Conservation (phyloP, 2,329 filamentous ascomycete genomes). For the Botryotinia globosa region DNA sequence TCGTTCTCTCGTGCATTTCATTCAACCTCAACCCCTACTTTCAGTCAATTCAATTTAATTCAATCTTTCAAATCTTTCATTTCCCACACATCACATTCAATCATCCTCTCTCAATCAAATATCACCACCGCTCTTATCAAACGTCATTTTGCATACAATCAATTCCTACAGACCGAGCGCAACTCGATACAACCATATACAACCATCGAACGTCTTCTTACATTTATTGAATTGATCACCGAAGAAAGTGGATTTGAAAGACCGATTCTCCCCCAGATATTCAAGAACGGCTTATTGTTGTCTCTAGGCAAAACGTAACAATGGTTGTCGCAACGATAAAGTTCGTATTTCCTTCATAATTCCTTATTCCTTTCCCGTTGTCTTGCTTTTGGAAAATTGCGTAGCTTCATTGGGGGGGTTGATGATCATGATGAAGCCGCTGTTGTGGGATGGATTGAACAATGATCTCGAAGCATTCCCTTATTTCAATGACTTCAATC, state of each 20-base stretch:
- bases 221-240: neutral
- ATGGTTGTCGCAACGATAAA: constrained; percentile 62
- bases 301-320: constrained; percentile 22
- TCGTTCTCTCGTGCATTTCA: constrained; percentile 4
- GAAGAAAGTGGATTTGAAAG: neutral
- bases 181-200: neutral
- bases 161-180: constrained; percentile 2
- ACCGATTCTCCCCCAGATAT: too few relatives aligned
- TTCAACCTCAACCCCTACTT: constrained; percentile 1
- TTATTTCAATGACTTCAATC: neutral
- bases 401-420: neutral
- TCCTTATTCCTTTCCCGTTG: constrained; percentile 1
- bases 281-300: neutral
- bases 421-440: neutral
- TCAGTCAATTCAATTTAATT: neutral
- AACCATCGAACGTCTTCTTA: neutral
- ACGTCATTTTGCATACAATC: constrained; percentile 17
- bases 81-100: neutral
- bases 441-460: neutral
- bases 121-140: neutral
- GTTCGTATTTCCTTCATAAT: constrained; percentile 43
- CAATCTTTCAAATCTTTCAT: constrained; percentile 4
- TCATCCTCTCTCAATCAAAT: neutral
- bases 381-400: neutral
- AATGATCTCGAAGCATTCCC: neutral